Evolutionary conservation across 257 asterid species (phyloP), one percentile per base, ranked within the genome.

Genomic region (Cinchona pubescens): DNA sequence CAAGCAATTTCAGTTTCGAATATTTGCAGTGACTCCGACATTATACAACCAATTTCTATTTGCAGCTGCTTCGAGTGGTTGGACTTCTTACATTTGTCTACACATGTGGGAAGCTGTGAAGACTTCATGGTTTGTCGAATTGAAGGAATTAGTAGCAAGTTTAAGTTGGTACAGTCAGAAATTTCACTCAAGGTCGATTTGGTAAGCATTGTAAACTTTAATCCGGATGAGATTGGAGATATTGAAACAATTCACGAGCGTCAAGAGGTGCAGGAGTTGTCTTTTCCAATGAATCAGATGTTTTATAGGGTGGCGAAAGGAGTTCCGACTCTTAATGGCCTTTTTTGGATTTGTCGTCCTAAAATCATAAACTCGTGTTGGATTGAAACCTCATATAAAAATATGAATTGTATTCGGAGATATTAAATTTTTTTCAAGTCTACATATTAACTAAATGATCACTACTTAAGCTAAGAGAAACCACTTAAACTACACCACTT

Each of bases 11-110:
- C 10, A 11, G 7, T 2, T 69, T 69, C 5, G 63, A 69, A 30
- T 49, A 48, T 55, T n/a, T 0, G 0, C 1, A 4, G 10, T 3
- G 4, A 16, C 0, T 1, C 14, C 0, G 34, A 9, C 0, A 16
- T 19, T 9, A 4, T 25, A 6, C 74, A n/a, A 61, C 6, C 3
- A 16, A 32, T 49, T 69, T 16, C 32, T 18, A 2, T 48, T 69
- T 49, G 1, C 62, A 2, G 62, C 62, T 27, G 15, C 40, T 18
- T 13, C 63, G 32, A 6, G 43, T 12, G 21, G 46, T 7, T 69
- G 74, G 74, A 32, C 10, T 9, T 69, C 74, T 48, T 25, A 29
- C 43, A 48, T 69, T 40, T 2, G 35, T 2, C 10, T 59, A 2
- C 1, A 5, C 7, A 1, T 3, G 23, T 4, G 58, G 21, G n/a